Evolutionary conservation across 768 basidiomycete species (phyloP).

Genomic region (Rhodotorula kratochvilovae): DNA sequence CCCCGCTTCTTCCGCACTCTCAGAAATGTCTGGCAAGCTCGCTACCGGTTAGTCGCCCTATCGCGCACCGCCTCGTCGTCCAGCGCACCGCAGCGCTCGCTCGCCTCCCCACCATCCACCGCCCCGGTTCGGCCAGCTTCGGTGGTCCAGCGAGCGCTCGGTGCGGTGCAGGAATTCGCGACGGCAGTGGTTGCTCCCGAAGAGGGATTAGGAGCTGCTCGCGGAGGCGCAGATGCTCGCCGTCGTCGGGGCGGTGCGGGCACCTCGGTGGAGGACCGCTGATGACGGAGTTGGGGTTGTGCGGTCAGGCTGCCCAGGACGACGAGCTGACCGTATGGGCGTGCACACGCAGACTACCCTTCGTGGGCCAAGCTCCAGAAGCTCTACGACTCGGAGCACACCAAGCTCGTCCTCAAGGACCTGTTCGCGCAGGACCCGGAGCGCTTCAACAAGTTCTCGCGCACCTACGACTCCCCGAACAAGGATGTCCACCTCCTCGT

Average conservation of each 20-base stretch:
- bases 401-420: constrained; percentile 77
- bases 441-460: constrained; percentile 81
- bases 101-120: no score
- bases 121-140: constrained; percentile 7
- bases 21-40: constrained; percentile 32
- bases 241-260: no score
- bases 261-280: no score
- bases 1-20: not conserved
- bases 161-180: no score
- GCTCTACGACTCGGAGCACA: constrained; percentile 67
- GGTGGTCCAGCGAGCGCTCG: not conserved
- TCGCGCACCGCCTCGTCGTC: not conserved
- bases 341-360: constrained; percentile 62
- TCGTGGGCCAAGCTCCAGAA: constrained; percentile 87
- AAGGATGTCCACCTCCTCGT: constrained; percentile 71
- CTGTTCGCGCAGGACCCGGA: constrained; percentile 83
- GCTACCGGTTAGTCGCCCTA: constrained; percentile 18
- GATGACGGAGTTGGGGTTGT: not conserved
- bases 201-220: not conserved
- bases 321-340: not conserved
- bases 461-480: constrained; percentile 61
- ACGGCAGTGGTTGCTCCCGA: not conserved
- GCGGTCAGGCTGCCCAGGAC: not conserved
- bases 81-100: not conserved
- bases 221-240: no score